Conservation (phyloP, 371 early-diverging fungal species). For the Mucor circinelloides region DNA sequence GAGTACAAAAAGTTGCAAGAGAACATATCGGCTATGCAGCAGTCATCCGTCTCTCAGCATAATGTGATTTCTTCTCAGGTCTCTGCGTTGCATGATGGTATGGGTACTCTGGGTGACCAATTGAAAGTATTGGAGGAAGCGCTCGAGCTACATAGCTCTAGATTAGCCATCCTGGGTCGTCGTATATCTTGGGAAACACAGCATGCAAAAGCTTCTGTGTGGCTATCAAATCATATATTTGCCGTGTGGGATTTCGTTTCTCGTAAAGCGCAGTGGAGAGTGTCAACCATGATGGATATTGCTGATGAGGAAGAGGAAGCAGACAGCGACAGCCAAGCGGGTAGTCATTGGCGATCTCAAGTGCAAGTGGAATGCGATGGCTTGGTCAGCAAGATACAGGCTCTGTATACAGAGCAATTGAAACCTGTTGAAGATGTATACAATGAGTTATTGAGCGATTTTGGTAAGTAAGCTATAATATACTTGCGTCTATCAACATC, state of each 20-base stretch:
- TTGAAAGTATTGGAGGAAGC: slow-evolving; percentile 22
- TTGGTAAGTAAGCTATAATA: neutral
- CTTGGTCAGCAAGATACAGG: slow-evolving; percentile 9
- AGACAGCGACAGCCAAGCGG: neutral
- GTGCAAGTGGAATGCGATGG: slow-evolving; percentile 9
- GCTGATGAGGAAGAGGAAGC: neutral
- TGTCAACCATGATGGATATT: neutral
- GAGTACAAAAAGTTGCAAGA: slow-evolving; percentile 30
- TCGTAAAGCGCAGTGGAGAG: slow-evolving; percentile 39
- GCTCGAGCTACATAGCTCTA: slow-evolving; percentile 21
- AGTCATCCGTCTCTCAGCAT: slow-evolving; percentile 1
- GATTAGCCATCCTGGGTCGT: slow-evolving; percentile 26
- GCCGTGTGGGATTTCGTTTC: slow-evolving; percentile 37
- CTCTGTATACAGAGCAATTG: slow-evolving; percentile 9
- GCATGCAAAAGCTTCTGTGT: slow-evolving; percentile 20
- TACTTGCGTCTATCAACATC: neutral
- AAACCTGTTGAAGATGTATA: slow-evolving; percentile 7
- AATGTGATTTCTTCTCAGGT: neutral
- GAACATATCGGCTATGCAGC: slow-evolving; percentile 11
- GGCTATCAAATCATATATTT: slow-evolving; percentile 24
- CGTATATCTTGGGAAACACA: slow-evolving; percentile 40
- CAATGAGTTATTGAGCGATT: slow-evolving; percentile 10
- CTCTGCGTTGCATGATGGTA: neutral
- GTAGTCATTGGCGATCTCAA: neutral
- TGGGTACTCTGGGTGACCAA: slow-evolving; percentile 17